Evolutionary conservation across 2,329 filamentous ascomycete genomes (phyloP), one percentile per base, ranked within the genome.

Genomic region (Mollisia scopiformis): DNA sequence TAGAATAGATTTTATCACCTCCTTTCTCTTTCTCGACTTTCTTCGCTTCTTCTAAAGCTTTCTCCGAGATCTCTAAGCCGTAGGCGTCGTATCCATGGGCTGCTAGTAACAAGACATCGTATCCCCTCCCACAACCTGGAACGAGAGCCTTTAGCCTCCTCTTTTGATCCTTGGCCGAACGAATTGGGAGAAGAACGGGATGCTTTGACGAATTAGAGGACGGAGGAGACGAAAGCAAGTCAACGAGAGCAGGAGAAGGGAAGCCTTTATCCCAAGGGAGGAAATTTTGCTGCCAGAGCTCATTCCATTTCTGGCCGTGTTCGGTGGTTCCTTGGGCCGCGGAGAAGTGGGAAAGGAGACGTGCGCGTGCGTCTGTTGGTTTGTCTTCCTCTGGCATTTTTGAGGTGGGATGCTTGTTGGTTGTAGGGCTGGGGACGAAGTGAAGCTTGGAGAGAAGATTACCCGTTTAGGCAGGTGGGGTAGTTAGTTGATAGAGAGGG

Each of bases 111-210:
- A 92, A 80, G 1, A 92, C 90, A 76, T 96, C 93, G 71, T 95
- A 89, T 5, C 92, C 93, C 50, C 85, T 84, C 0, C 92, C 93
- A 75, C 92, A 96, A 5, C 92, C 92, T 0, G 92, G 90, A 0
- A 96, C 89, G 8, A 96, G 79, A 1, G 88, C 92, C 68, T 83
- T 84, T 25, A 46, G 27, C 57, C 76, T 67, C 58, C 74, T 77
- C 69, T 28, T 75, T 62, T 16, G 47, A 55, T 50, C 39, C 58
- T 51, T 55, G 54, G 25, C 46, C 14, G 27, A 19, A 7, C n/a
- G 23, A 19, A 49, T 67, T 43, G 62, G 57, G 11, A 84, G 75
- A 55, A 84, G 75, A 59, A 82, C 79, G 13, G 75, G 68, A 1
- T 79, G 76, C 62, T 80, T 75, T 51, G 72, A 64, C 3, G 21